Percentiles rank a stretch among this genome's conserved stretches.
These are phyloP conservation scores for Trametes gibbosa DNA, from an alignment of 768 basidiomycete species.

Conservation along the genomic window DNA sequence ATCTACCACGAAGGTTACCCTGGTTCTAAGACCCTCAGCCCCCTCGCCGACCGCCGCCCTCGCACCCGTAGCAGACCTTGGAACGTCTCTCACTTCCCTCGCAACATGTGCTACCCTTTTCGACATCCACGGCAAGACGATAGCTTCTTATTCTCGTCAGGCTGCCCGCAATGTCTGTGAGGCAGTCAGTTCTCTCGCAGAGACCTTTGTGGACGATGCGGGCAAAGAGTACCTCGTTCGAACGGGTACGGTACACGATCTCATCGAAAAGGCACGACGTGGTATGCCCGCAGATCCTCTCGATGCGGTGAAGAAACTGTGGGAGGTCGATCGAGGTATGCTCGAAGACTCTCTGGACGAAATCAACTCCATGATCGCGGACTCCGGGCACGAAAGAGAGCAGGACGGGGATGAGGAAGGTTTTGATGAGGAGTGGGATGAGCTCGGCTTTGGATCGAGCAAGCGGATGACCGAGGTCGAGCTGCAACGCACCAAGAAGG, in stretches of 20 bases:
- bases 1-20: slow-evolving; percentile 26
- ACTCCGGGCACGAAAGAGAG: slow-evolving; percentile 29
- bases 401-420: slow-evolving; percentile 30
- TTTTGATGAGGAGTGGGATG: slow-evolving; percentile 44
- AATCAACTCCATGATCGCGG: slow-evolving; percentile 50
- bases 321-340: slow-evolving; percentile 50
- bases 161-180: slow-evolving; percentile 18
- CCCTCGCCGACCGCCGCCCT: slow-evolving; percentile 26
- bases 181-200: slow-evolving; percentile 17
- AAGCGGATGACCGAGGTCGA: slow-evolving; percentile 48
- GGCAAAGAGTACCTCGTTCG: slow-evolving; percentile 27
- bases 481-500: slow-evolving; percentile 58
- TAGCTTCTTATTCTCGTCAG: slow-evolving; percentile 19
- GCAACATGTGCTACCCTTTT: slow-evolving; percentile 31
- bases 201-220: slow-evolving; percentile 13
- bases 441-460: slow-evolving; percentile 52
- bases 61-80: slow-evolving; percentile 23
- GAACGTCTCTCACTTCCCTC: slow-evolving; percentile 22
- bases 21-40: slow-evolving; percentile 26
- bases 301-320: slow-evolving; percentile 52
- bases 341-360: slow-evolving; percentile 63
- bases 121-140: slow-evolving; percentile 24
- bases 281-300: slow-evolving; percentile 56
- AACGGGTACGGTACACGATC: slow-evolving; percentile 30
- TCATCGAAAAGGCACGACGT: slow-evolving; percentile 28